These are phyloP conservation scores for Rhazya stricta DNA, from an alignment of 257 asterid genomes.

Conservation along the genomic window DNA sequence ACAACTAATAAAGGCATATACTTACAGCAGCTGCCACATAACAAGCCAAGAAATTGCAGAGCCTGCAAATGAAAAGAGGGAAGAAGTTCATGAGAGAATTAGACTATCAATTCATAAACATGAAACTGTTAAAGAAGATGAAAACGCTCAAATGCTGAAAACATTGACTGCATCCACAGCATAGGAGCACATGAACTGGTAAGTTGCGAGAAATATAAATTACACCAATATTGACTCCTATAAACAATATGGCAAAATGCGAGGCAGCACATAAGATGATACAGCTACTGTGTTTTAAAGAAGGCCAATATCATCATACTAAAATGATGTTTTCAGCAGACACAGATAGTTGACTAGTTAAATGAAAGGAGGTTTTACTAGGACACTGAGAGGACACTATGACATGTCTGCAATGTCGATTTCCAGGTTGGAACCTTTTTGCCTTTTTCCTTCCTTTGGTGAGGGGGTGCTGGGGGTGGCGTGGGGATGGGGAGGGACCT, in stretches of 20 bases:
- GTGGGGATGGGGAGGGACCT: too few species aligned
- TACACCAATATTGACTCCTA: neutral
- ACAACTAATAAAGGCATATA: slow-evolving; percentile 65
- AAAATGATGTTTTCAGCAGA: neutral
- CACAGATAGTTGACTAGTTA: neutral
- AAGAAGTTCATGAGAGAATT: neutral
- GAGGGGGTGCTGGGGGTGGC: too few species aligned
- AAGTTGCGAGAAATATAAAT: neutral
- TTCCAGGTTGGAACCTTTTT: neutral
- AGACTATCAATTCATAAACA: neutral
- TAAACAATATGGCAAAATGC: neutral
- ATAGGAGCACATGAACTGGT: neutral
- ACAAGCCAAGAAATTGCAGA: slow-evolving; percentile 65
- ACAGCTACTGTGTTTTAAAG: neutral
- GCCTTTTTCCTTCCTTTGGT: too few species aligned
- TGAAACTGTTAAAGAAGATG: neutral
- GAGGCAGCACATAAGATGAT: neutral
- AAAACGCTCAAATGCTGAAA: neutral
- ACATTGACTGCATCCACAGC: neutral
- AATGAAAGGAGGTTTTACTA: neutral
- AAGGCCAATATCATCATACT: neutral
- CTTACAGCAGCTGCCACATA: slow-evolving; percentile 72
- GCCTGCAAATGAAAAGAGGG: slow-evolving; percentile 43
- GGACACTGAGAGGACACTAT: neutral
- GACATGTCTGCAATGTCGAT: neutral